These are phyloP conservation scores for Moesziomyces antarcticus DNA, from an alignment of 1,284 basidiomycete species.

Conservation along the genomic window DNA sequence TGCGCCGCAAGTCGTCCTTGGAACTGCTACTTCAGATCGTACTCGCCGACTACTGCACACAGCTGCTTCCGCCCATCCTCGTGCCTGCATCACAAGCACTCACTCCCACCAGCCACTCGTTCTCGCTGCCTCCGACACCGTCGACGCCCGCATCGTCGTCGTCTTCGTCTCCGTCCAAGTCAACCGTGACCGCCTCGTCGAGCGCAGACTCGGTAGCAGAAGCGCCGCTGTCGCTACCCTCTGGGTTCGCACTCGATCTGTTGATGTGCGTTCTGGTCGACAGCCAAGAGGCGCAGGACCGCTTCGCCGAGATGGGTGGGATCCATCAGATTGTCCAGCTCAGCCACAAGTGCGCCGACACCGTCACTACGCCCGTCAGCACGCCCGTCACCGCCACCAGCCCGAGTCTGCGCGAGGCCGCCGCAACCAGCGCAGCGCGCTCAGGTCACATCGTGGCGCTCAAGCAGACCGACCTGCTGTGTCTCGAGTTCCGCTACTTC, in stretches of 20 bases:
- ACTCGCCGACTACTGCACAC: constrained; percentile 39
- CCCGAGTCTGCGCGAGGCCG: constrained; percentile 4
- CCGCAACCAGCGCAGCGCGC: background rate
- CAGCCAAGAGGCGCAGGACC: constrained; percentile 21
- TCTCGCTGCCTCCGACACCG: constrained; percentile 2
- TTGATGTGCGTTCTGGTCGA: constrained; percentile 51
- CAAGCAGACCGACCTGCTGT: constrained; percentile 48
- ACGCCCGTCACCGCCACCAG: constrained; percentile 8
- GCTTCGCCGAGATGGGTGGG: constrained; percentile 44
- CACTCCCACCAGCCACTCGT: constrained; percentile 7
- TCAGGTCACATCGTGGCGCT: constrained; percentile 15
- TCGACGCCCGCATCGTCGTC: constrained; percentile 10
- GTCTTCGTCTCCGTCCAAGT: constrained; percentile 2
- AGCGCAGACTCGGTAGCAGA: background rate
- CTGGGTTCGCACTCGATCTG: constrained; percentile 41
- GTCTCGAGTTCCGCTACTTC: constrained; percentile 49
- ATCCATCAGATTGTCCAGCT: constrained; percentile 45
- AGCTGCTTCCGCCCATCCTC: constrained; percentile 37
- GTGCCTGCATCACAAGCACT: constrained; percentile 3
- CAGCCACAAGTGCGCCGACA: constrained; percentile 44
- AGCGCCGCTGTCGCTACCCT: constrained; percentile 28
- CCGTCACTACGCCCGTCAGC: constrained; percentile 22
- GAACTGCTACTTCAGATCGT: constrained; percentile 38
- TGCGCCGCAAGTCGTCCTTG: constrained; percentile 31
- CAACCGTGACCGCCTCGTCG: background rate